Evolutionary conservation across 2,329 filamentous ascomycete genomes (phyloP).

Genomic region (Ophiostoma tasmaniense): DNA sequence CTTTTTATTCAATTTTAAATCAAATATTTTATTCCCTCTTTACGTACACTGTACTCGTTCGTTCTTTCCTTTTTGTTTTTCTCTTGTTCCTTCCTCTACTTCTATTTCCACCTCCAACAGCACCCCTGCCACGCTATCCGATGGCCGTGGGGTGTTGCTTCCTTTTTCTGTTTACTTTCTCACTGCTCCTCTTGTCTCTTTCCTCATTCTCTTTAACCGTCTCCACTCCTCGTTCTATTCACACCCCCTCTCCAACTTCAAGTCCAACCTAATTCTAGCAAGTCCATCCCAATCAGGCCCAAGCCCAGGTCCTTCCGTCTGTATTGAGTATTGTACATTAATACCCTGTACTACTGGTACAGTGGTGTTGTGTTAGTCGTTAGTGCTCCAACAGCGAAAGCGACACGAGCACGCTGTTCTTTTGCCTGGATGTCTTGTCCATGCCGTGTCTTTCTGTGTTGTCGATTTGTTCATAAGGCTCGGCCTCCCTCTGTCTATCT

Average conservation of each 20-base stretch:
- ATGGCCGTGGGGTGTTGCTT: neutral
- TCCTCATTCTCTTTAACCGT: neutral
- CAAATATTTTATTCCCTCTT: neutral
- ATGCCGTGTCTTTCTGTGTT: neutral
- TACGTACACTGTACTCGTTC: neutral
- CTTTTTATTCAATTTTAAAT: neutral
- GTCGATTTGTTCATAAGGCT: neutral
- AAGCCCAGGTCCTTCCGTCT: neutral
- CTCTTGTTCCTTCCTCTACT: neutral
- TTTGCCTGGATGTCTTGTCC: neutral
- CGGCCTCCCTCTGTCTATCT: neutral
- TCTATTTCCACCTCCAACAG: neutral
- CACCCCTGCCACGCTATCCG: conserved; percentile 2
- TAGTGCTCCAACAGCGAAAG: neutral
- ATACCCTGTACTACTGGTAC: neutral
- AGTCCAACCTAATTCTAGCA: neutral
- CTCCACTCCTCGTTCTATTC: neutral
- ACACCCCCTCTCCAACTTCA: neutral
- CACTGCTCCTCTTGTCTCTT: neutral
- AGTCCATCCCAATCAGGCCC: neutral
- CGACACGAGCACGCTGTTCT: neutral
- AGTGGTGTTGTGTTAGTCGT: neutral
- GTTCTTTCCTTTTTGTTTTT: neutral
- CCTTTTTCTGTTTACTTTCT: neutral
- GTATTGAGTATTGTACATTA: neutral